phyloP scores from a whole-genome alignment of 208 protist species.

The Leishmania tarentolae region DNA sequence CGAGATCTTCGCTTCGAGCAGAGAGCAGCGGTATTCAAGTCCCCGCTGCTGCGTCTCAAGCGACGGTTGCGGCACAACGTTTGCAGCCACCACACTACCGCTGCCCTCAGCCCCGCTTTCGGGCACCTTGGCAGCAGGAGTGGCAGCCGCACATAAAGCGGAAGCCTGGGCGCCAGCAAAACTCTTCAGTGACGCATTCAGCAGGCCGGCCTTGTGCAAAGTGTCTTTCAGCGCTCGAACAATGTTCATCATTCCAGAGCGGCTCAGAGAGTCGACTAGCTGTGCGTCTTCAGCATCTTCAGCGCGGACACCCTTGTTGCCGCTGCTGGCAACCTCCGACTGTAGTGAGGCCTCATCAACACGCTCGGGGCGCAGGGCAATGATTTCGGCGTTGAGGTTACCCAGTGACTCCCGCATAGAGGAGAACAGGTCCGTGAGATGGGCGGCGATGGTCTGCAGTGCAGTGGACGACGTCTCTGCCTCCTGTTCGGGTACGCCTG shows the following conservation, averaged over 20 bases:
- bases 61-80: conserved; percentile 4
- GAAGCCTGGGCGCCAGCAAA: conserved; percentile 4
- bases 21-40: conserved; percentile 16
- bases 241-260: conserved; percentile 32
- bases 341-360: not conserved
- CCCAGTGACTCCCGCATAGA: conserved; percentile 7
- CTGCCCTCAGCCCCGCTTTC: not conserved
- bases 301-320: not conserved
- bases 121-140: not conserved
- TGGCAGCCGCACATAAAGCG: conserved; percentile 14
- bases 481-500: not conserved
- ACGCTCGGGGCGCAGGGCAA: not conserved
- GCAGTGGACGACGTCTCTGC: not conserved
- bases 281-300: not conserved
- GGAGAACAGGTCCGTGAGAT: conserved; percentile 7
- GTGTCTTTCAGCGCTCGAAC: conserved; percentile 27
- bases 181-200: conserved; percentile 10
- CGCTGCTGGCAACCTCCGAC: no score
- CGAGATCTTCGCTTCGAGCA: conserved; percentile 29
- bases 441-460: not conserved
- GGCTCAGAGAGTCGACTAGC: conserved; percentile 23
- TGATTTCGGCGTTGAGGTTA: conserved; percentile 7
- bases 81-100: not conserved
- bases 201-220: conserved; percentile 22
- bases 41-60: conserved; percentile 18